Conservation (phyloP, 73 alveolate genomes). For the Symbiodinium natans region DNA sequence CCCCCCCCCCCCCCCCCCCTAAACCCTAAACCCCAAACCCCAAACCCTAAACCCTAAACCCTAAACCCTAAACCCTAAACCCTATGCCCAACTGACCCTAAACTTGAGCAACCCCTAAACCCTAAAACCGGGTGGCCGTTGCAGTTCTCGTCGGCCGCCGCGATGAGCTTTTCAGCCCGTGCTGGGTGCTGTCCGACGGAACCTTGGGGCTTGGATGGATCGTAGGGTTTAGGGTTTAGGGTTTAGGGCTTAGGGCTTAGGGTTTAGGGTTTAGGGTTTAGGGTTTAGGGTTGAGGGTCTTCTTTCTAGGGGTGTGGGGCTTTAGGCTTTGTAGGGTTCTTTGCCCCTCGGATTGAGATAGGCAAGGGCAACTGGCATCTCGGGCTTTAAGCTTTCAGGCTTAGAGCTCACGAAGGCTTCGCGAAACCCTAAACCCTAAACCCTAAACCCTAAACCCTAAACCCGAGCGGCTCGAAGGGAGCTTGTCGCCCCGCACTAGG, state of each 20-base stretch:
- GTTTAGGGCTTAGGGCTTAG: neutral
- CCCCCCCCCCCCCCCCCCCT: neutral
- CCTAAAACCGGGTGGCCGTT: constrained; percentile 25
- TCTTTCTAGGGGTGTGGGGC: too few relatives aligned
- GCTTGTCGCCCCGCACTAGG: too few relatives aligned
- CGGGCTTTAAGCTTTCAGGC: too few relatives aligned
- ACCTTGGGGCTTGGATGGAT: neutral
- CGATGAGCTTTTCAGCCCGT: constrained; percentile 47
- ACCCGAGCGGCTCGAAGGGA: too few relatives aligned
- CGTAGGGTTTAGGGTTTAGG: neutral
- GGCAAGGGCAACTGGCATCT: too few relatives aligned
- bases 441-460: too few relatives aligned
- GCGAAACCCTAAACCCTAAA: too few relatives aligned
- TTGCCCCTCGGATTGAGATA: too few relatives aligned
- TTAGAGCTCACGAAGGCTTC: too few relatives aligned
- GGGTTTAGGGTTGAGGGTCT: neutral
- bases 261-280: neutral
- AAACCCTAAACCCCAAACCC: neutral
- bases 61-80: neutral
- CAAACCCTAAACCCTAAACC: neutral
- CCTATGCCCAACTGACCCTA: neutral
- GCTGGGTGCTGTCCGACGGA: constrained; percentile 83
- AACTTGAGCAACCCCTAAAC: too few relatives aligned
- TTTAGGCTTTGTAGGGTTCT: too few relatives aligned
- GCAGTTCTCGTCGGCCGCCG: constrained; percentile 84